Percentiles rank a stretch among this genome's conserved stretches.
phyloP scores from a whole-genome alignment of 2,329 filamentous ascomycete genomes.

The Aspergillus sp. region DNA sequence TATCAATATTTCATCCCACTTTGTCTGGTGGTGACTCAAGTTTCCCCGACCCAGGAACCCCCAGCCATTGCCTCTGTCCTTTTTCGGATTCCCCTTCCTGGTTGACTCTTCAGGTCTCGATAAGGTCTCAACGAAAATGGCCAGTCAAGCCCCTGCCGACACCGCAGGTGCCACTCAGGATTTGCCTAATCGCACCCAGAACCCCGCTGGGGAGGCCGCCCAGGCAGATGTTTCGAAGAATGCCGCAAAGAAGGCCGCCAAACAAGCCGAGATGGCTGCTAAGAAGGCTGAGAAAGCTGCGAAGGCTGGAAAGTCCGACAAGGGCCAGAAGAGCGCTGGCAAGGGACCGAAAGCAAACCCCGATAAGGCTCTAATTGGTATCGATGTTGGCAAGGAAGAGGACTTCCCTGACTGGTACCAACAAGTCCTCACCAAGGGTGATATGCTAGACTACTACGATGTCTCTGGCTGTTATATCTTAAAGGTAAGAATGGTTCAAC shows the following conservation, averaged over 20 bases:
- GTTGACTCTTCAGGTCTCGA: conserved; percentile 16
- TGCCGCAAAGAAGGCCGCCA: conserved; percentile 28
- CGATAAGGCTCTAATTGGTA: conserved; percentile 72
- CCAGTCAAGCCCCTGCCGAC: conserved; percentile 32
- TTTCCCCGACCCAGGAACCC: conserved; percentile 8
- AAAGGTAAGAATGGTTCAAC: conserved; percentile 51
- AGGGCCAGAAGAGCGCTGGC: conserved; percentile 48
- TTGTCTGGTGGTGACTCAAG: conserved; percentile 23
- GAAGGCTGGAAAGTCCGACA: conserved; percentile 45
- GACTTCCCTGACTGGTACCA: conserved; percentile 97
- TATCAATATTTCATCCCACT: conserved; percentile 38
- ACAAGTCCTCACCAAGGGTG: conserved; percentile 93
- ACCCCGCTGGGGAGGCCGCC: conserved; percentile 36
- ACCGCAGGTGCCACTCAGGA: conserved; percentile 28
- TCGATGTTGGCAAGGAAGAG: conserved; percentile 78
- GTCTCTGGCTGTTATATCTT: conserved; percentile 97
- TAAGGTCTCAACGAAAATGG: conserved; percentile 26
- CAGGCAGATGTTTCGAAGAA: conserved; percentile 36
- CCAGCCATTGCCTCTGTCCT: conserved; percentile 18
- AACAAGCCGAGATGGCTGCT: conserved; percentile 24
- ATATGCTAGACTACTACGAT: conserved; percentile 98
- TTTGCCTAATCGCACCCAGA: conserved; percentile 41
- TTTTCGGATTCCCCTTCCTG: conserved; percentile 18
- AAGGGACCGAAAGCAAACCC: conserved; percentile 57
- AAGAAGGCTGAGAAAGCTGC: conserved; percentile 41